These are phyloP conservation scores for Candida chilensis DNA, from an alignment of 805 yeast species.

Conservation along the genomic window DNA sequence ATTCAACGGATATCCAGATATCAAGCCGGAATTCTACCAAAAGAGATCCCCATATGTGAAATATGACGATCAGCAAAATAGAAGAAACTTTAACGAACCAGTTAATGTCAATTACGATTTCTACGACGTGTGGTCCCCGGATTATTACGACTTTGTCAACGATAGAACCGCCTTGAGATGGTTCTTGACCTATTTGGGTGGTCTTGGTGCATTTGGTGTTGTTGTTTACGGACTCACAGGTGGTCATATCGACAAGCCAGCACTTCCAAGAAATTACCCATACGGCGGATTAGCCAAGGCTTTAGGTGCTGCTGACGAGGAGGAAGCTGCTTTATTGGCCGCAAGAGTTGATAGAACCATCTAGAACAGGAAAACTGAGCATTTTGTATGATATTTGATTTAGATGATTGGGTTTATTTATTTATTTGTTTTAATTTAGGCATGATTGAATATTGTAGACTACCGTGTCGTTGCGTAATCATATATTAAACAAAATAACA, in stretches of 20 bases:
- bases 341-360: too few relatives aligned
- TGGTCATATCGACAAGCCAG: conserved; percentile 42
- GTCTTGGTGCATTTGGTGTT: conserved; percentile 33
- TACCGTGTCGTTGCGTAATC: too few relatives aligned
- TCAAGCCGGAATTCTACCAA: conserved; percentile 52
- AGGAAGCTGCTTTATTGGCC: conserved; percentile 25
- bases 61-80: conserved; percentile 74
- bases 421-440: too few relatives aligned
- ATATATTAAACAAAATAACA: too few relatives aligned
- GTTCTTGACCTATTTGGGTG: conserved; percentile 38
- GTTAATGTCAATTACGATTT: conserved; percentile 64
- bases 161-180: conserved; percentile 54
- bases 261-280: conserved; percentile 70
- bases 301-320: conserved; percentile 53
- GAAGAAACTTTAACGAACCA: conserved; percentile 72
- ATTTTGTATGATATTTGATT: too few relatives aligned
- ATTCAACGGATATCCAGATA: conserved; percentile 56
- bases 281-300: conserved; percentile 67
- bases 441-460: too few relatives aligned
- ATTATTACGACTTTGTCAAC: conserved; percentile 50
- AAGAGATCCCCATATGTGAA: conserved; percentile 60
- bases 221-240: conserved; percentile 11
- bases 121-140: conserved; percentile 84
- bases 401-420: too few relatives aligned
- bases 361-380: too few relatives aligned